phyloP scores from a whole-genome alignment of 176 grass and related monocot species.

The Eremochloa ophiuroides region DNA sequence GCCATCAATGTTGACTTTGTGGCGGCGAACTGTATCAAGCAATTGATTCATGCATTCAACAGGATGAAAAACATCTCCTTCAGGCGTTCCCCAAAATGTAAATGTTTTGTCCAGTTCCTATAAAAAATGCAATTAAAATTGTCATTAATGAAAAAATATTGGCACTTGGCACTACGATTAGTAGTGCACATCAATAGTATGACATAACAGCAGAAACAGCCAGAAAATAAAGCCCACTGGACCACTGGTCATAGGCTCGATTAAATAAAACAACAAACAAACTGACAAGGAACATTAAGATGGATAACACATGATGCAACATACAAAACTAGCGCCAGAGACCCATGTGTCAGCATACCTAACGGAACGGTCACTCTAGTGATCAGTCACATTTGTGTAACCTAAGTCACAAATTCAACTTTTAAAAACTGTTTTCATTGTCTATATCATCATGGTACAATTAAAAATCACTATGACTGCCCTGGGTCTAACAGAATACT shows the following conservation, averaged over 20 bases:
- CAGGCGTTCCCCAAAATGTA: conserved; percentile 81
- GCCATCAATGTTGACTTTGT: conserved; percentile 94
- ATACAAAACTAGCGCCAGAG: not conserved
- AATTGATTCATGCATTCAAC: conserved; percentile 93
- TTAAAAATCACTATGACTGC: not conserved
- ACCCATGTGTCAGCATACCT: not conserved
- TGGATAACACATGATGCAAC: not conserved
- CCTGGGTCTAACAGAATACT: not conserved
- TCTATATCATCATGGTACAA: not conserved
- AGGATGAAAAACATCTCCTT: conserved; percentile 77
- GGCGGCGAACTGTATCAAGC: conserved; percentile 75
- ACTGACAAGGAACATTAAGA: not conserved
- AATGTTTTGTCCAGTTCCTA: conserved; percentile 86
- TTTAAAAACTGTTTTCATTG: not conserved
- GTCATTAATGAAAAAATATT: conserved; percentile 10
- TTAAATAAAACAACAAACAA: not conserved
- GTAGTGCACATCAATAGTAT: not conserved
- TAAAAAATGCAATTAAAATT: conserved; percentile 15
- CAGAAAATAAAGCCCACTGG: not conserved
- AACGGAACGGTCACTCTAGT: not conserved
- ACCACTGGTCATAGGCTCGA: not conserved
- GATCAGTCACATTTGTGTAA: not conserved
- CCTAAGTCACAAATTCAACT: not conserved
- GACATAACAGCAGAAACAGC: not conserved
- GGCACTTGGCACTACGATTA: not conserved